phyloP scores from a whole-genome alignment of 2,329 filamentous ascomycete genomes.

The Verticillium dahliae region DNA sequence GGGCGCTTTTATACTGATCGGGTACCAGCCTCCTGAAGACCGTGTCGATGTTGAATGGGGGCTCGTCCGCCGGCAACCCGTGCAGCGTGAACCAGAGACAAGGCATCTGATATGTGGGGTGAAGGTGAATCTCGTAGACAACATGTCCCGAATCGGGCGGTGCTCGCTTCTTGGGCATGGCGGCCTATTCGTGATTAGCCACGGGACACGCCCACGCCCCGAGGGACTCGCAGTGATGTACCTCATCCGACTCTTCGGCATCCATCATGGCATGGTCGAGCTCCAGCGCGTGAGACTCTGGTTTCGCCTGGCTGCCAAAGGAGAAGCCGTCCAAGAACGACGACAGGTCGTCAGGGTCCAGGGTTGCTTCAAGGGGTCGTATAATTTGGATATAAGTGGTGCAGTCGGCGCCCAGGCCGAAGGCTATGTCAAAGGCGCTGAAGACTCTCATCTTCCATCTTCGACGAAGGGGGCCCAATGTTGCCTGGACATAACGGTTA shows the following conservation, averaged over 20 bases:
- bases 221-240: slow-evolving; percentile 18
- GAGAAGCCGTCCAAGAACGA: slow-evolving; percentile 38
- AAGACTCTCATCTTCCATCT: slow-evolving; percentile 49
- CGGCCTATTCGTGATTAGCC: slow-evolving; percentile 25
- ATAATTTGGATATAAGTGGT: slow-evolving; percentile 51
- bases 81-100: slow-evolving; percentile 70
- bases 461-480: slow-evolving; percentile 45
- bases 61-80: slow-evolving; percentile 47
- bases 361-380: slow-evolving; percentile 39
- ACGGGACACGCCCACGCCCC: neutral
- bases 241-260: slow-evolving; percentile 45
- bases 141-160: slow-evolving; percentile 39
- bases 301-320: slow-evolving; percentile 22
- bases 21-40: slow-evolving; percentile 69
- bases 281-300: slow-evolving; percentile 14
- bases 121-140: slow-evolving; percentile 68
- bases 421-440: slow-evolving; percentile 41
- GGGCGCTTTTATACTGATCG: slow-evolving; percentile 51
- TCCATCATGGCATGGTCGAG: slow-evolving; percentile 41
- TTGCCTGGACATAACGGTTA: slow-evolving; percentile 50
- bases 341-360: slow-evolving; percentile 39
- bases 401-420: slow-evolving; percentile 33
- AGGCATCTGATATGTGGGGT: slow-evolving; percentile 67
- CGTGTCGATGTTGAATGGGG: slow-evolving; percentile 56
- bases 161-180: slow-evolving; percentile 22